Conservation (phyloP, 768 basidiomycete genomes). For the Mycena filopes region DNA sequence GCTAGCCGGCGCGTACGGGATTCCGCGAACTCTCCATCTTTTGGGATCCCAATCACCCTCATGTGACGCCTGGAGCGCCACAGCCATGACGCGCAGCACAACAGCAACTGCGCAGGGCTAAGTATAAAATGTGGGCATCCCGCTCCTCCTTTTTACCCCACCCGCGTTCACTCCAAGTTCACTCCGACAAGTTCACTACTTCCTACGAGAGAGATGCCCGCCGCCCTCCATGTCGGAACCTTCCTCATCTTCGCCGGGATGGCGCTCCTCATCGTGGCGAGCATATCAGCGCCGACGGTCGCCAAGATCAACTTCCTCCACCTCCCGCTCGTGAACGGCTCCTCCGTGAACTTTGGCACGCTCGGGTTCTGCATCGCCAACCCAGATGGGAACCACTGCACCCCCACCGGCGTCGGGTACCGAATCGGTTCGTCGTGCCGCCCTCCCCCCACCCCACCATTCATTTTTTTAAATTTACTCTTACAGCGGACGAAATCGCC, state of each 20-base stretch:
- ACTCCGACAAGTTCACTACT: slow-evolving; percentile 6
- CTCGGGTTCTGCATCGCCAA: slow-evolving; percentile 32
- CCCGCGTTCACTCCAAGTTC: background rate
- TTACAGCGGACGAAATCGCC: slow-evolving; percentile 22
- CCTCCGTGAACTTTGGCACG: slow-evolving; percentile 31
- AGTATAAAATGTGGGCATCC: too few species aligned
- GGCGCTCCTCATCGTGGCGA: slow-evolving; percentile 31
- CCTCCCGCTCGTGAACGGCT: slow-evolving; percentile 26
- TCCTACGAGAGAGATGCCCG: too few species aligned
- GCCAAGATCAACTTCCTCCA: slow-evolving; percentile 32
- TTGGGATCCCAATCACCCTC: too few species aligned
- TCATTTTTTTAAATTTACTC: background rate
- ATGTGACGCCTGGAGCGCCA: too few species aligned
- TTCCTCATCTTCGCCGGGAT: slow-evolving; percentile 35
- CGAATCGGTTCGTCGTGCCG: slow-evolving; percentile 22
- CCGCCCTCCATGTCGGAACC: slow-evolving; percentile 31
- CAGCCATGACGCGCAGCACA: too few species aligned
- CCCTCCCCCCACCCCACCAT: too few species aligned
- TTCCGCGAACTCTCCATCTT: too few species aligned
- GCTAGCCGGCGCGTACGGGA: too few species aligned
- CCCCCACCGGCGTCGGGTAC: slow-evolving; percentile 31
- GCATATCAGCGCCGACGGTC: slow-evolving; percentile 33
- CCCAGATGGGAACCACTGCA: slow-evolving; percentile 26
- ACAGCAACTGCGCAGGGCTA: too few species aligned
- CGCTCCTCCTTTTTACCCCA: too few species aligned